These are phyloP conservation scores for Geotrichum klebahnii DNA, from an alignment of 1,139 yeast genomes.

Conservation along the genomic window DNA sequence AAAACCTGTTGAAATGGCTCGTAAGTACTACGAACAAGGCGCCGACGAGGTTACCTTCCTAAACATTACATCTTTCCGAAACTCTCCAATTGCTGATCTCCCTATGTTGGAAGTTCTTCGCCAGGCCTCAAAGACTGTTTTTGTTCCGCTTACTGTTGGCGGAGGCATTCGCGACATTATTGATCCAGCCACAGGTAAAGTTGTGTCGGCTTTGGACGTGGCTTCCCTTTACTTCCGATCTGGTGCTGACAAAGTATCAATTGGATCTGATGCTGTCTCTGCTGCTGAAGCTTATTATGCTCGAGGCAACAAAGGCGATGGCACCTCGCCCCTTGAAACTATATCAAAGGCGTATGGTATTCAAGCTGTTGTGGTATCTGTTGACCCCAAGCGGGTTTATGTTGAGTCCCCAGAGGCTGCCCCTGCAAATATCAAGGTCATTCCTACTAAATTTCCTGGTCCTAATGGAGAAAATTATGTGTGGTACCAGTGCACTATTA, in stretches of 20 bases:
- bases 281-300: conserved; percentile 81
- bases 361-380: conserved; percentile 95
- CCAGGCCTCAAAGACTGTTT: conserved; percentile 79
- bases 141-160: conserved; percentile 95
- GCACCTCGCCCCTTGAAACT: conserved; percentile 82
- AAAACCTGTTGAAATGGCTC: conserved; percentile 91
- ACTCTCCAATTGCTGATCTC: conserved; percentile 83
- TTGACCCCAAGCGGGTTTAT: conserved; percentile 87
- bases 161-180: conserved; percentile 91
- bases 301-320: conserved; percentile 54
- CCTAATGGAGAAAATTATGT: conserved; percentile 83
- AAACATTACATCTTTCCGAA: conserved; percentile 90
- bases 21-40: conserved; percentile 83
- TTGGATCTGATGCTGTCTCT: conserved; percentile 92
- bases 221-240: conserved; percentile 88
- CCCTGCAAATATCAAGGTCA: conserved; percentile 52
- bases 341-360: conserved; percentile 88
- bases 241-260: conserved; percentile 96
- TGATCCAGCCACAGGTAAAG: conserved; percentile 69
- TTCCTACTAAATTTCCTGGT: conserved; percentile 51
- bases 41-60: conserved; percentile 95
- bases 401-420: conserved; percentile 56
- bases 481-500: conserved; percentile 92
- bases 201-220: conserved; percentile 78
- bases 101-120: conserved; percentile 91